A percentile compares a stretch with the other conserved stretches of the same genome.
These are phyloP conservation scores for Boletus pseudopeckii DNA, from an alignment of 768 basidiomycete species.

Conservation along the genomic window DNA sequence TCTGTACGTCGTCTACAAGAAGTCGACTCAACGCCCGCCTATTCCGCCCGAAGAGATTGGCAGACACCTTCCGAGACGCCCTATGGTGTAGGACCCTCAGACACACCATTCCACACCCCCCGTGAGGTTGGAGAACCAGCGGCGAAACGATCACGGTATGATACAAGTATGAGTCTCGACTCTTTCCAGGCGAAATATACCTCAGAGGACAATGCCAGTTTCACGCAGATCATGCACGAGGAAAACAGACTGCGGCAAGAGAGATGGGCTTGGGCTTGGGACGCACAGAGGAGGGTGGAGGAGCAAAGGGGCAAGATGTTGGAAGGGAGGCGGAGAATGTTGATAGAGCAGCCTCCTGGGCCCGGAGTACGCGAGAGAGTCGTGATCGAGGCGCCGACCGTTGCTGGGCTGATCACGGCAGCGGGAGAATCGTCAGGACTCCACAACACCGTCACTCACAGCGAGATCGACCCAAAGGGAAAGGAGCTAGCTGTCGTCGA, in stretches of 20 bases:
- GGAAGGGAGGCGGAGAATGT: slow-evolving; percentile 62
- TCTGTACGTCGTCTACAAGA: slow-evolving; percentile 74
- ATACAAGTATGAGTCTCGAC: slow-evolving; percentile 68
- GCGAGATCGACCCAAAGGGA: slow-evolving; percentile 24
- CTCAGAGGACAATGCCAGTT: slow-evolving; percentile 96
- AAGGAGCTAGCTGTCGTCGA: slow-evolving; percentile 19
- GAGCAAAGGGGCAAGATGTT: slow-evolving; percentile 60
- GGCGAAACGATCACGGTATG: slow-evolving; percentile 56
- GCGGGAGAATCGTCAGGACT: slow-evolving; percentile 15
- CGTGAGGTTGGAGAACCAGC: slow-evolving; percentile 40
- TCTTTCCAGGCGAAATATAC: slow-evolving; percentile 89
- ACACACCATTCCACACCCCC: slow-evolving; percentile 61
- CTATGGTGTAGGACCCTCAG: slow-evolving; percentile 52
- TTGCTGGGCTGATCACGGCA: slow-evolving; percentile 51
- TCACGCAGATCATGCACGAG: slow-evolving; percentile 85
- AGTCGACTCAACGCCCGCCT: slow-evolving; percentile 49
- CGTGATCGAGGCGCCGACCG: slow-evolving; percentile 55
- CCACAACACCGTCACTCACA: slow-evolving; percentile 17
- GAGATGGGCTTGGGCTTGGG: slow-evolving; percentile 91
- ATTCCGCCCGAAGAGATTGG: slow-evolving; percentile 31
- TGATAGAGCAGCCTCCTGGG: slow-evolving; percentile 64
- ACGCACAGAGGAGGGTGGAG: slow-evolving; percentile 81
- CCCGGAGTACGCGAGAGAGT: slow-evolving; percentile 68
- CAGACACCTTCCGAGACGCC: slow-evolving; percentile 64
- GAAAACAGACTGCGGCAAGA: slow-evolving; percentile 84